Evolutionary conservation across 345 rosid species (phyloP).

Genomic region (Citrus unshiu): DNA sequence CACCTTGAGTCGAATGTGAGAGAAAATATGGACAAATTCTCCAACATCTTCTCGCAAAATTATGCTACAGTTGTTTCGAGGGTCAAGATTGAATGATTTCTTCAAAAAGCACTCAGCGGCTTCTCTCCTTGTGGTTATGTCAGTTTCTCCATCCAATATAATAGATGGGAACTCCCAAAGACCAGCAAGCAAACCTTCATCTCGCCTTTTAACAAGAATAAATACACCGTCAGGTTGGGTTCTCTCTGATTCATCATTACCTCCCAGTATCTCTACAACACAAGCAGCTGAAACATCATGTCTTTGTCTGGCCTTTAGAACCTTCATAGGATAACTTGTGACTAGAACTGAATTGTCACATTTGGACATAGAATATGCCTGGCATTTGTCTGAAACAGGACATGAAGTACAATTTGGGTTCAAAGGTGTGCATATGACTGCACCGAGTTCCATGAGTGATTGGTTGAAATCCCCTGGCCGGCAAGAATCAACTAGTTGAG

Average conservation of each 20-base stretch:
- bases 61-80: constrained; percentile 34
- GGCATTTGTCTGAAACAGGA: constrained; percentile 75
- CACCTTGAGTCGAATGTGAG: constrained; percentile 77
- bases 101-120: constrained; percentile 50
- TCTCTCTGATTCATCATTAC: constrained; percentile 15
- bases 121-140: constrained; percentile 50
- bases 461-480: constrained; percentile 97
- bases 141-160: constrained; percentile 46
- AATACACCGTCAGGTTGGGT: constrained; percentile 45
- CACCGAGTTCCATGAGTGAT: constrained; percentile 96
- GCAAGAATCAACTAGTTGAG: constrained; percentile 75
- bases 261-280: constrained; percentile 70
- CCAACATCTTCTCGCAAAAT: constrained; percentile 70
- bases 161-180: constrained; percentile 96
- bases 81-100: constrained; percentile 53
- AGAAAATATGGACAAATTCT: constrained; percentile 76
- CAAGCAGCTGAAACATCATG: constrained; percentile 67
- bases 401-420: constrained; percentile 75
- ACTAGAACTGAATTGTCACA: constrained; percentile 44
- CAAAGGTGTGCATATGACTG: constrained; percentile 69
- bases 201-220: constrained; percentile 82
- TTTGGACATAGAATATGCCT: constrained; percentile 50
- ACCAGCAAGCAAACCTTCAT: constrained; percentile 89
- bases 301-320: constrained; percentile 61
- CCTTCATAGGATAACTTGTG: constrained; percentile 78